Conservation (phyloP, 2,329 filamentous ascomycete species). For the Furcasterigmium sp. region DNA sequence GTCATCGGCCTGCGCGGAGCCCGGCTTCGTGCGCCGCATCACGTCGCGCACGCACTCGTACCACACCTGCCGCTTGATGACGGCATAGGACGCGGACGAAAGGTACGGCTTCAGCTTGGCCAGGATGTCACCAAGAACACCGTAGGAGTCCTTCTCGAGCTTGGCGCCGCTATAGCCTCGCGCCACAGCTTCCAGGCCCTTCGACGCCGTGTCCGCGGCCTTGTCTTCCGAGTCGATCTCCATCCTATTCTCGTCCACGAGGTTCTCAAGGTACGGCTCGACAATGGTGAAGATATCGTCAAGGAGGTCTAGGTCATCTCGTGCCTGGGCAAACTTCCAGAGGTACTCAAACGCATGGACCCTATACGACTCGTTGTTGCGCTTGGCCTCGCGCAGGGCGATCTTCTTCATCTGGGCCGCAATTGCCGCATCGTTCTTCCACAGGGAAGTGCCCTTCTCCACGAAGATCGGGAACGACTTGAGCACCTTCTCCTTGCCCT, state of each 20-base stretch:
- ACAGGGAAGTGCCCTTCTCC: slow-evolving; percentile 54
- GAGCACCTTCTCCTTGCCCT: slow-evolving; percentile 82
- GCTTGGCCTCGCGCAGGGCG: slow-evolving; percentile 78
- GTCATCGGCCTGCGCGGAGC: slow-evolving; percentile 11
- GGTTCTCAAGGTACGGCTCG: slow-evolving; percentile 54
- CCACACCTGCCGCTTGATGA: slow-evolving; percentile 45
- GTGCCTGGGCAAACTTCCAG: slow-evolving; percentile 64
- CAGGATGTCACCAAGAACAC: slow-evolving; percentile 34
- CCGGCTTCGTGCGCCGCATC: slow-evolving; percentile 32
- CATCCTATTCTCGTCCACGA: slow-evolving; percentile 59
- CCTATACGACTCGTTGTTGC: slow-evolving; percentile 81
- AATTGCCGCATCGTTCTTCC: slow-evolving; percentile 45
- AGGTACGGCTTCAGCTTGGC: slow-evolving; percentile 35
- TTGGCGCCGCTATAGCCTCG: slow-evolving; percentile 40
- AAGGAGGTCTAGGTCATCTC: slow-evolving; percentile 66
- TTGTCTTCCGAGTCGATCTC: slow-evolving; percentile 55
- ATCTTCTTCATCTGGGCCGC: slow-evolving; percentile 73
- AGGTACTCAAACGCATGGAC: slow-evolving; percentile 68
- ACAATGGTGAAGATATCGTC: slow-evolving; percentile 62
- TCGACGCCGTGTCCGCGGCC: slow-evolving; percentile 38
- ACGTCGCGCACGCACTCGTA: slow-evolving; percentile 44
- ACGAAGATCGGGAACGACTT: slow-evolving; percentile 75
- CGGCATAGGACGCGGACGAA: slow-evolving; percentile 27
- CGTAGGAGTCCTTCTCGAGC: slow-evolving; percentile 28
- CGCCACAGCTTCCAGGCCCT: slow-evolving; percentile 45